Percentiles rank a stretch among this genome's conserved stretches.
These are phyloP conservation scores for Penicillium oxalicum DNA, from an alignment of 2,329 filamentous ascomycete genomes.

Conservation along the genomic window DNA sequence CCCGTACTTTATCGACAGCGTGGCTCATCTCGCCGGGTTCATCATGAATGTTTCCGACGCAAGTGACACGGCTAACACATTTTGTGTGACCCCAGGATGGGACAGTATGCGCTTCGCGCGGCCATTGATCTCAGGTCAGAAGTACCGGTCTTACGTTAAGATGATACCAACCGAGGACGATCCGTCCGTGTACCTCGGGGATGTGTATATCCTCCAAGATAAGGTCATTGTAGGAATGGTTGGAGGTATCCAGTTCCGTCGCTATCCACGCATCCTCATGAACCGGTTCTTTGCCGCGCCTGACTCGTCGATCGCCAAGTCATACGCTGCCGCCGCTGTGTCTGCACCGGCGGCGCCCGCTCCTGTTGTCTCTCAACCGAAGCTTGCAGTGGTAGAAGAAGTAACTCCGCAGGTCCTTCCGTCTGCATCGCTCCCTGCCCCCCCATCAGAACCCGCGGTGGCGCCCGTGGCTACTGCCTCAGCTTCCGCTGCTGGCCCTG, in stretches of 20 bases:
- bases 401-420: too few relatives aligned
- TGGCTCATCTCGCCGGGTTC: slow-evolving; percentile 34
- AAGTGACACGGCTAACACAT: slow-evolving; percentile 22
- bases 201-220: slow-evolving; percentile 25
- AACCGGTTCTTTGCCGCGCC: slow-evolving; percentile 1
- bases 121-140: neutral
- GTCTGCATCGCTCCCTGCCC: too few relatives aligned
- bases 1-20: slow-evolving; percentile 34
- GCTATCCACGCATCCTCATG: neutral
- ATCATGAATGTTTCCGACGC: slow-evolving; percentile 32
- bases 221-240: slow-evolving; percentile 42
- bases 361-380: neutral
- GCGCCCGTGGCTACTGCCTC: too few relatives aligned
- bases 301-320: neutral
- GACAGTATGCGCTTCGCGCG: slow-evolving; percentile 23
- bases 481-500: neutral
- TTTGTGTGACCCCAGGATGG: slow-evolving; percentile 35
- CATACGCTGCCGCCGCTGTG: neutral
- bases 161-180: slow-evolving; percentile 24
- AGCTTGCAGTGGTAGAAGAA: too few relatives aligned
- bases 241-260: neutral
- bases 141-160: slow-evolving; percentile 5
- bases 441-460: too few relatives aligned
- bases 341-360: neutral
- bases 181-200: neutral